These are phyloP conservation scores for Trichocomaceae sp. DNA, from an alignment of 2,329 filamentous ascomycete species.

Conservation along the genomic window DNA sequence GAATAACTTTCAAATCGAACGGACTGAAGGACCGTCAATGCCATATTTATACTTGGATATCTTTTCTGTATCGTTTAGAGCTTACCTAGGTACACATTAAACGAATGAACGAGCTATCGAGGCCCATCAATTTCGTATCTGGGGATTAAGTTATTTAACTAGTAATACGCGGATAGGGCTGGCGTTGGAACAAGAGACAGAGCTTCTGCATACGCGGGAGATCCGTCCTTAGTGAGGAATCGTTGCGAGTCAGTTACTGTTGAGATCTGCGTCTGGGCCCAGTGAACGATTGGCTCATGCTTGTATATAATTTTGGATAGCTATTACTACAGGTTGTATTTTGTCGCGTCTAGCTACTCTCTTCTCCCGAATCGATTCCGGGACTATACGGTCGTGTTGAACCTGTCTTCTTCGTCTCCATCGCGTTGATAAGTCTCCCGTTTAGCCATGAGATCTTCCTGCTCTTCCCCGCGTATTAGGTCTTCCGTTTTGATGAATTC, in stretches of 20 bases:
- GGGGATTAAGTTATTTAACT: no score
- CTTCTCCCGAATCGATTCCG: background rate
- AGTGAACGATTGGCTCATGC: background rate
- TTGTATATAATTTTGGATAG: background rate
- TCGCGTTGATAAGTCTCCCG: constrained; percentile 40
- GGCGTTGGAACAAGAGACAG: no score
- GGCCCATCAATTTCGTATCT: no score
- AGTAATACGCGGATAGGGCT: no score
- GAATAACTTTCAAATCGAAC: background rate
- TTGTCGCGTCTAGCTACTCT: background rate
- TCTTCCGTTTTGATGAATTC: constrained; percentile 35
- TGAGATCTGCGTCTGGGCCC: background rate
- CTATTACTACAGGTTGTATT: background rate
- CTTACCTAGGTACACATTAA: no score
- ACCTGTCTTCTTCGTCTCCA: constrained; percentile 41
- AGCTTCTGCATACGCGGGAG: no score
- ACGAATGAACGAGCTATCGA: no score
- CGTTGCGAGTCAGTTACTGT: background rate
- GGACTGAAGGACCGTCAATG: background rate
- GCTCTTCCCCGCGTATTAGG: constrained; percentile 31
- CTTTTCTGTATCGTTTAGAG: background rate
- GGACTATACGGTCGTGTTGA: constrained; percentile 42
- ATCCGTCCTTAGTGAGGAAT: background rate
- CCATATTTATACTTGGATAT: background rate
- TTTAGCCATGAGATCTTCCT: constrained; percentile 36